phyloP scores from a whole-genome alignment of 805 yeast genomes.

The Yarrowia yakushimensis region DNA sequence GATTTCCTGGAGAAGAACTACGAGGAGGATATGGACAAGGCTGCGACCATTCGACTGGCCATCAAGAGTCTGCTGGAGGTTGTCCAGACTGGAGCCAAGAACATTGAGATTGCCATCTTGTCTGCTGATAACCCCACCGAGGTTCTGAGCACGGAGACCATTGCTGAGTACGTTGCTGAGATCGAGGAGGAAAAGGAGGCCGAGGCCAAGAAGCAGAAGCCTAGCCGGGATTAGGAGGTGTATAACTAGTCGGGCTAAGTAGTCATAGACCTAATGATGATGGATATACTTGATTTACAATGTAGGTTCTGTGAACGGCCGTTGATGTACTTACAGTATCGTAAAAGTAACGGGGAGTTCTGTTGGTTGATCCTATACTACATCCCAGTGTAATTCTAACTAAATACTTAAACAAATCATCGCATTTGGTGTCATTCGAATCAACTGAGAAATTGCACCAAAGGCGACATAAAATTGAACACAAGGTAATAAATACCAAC shows the following conservation, averaged over 20 bases:
- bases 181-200: conserved; percentile 85
- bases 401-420: too few species aligned
- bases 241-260: not conserved
- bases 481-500: not conserved
- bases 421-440: too few species aligned
- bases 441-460: too few species aligned
- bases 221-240: conserved; percentile 26
- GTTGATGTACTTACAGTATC: too few species aligned
- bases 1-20: conserved; percentile 92
- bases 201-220: conserved; percentile 50
- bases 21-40: conserved; percentile 55
- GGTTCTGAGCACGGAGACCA: conserved; percentile 61
- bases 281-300: not conserved
- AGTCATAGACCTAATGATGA: conserved; percentile 16
- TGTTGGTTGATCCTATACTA: too few species aligned
- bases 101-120: conserved; percentile 88
- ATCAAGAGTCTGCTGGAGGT: conserved; percentile 88
- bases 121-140: conserved; percentile 62
- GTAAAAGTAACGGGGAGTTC: too few species aligned
- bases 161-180: conserved; percentile 69
- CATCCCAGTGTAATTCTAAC: too few species aligned
- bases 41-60: conserved; percentile 73
- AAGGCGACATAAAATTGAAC: too few species aligned
- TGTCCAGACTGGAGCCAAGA: conserved; percentile 96
- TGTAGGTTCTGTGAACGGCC: too few species aligned